Evolutionary conservation across 345 rosid genomes (phyloP).

Genomic region (Eucalyptus sideroxylon): DNA sequence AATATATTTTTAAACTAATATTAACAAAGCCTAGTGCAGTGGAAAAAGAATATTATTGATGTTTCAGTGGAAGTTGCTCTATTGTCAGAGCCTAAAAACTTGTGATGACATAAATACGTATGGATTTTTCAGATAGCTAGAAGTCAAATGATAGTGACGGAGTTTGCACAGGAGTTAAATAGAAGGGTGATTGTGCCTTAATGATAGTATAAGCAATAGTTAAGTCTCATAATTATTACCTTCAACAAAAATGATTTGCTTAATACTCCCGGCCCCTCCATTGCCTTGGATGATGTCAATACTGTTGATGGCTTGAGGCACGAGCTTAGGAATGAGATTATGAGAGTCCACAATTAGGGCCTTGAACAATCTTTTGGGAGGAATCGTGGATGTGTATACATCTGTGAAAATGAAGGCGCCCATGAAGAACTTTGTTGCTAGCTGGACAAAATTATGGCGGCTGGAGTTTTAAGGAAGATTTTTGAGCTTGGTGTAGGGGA

Average conservation of each 20-base stretch:
- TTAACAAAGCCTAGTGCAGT: not conserved
- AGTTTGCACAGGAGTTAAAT: not conserved
- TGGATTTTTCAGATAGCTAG: not conserved
- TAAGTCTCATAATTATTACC: not conserved
- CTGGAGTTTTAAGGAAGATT: too few relatives aligned
- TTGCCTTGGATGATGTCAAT: slow-evolving; percentile 11
- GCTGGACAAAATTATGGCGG: too few relatives aligned
- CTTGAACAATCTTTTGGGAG: too few relatives aligned
- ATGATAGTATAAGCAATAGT: not conserved
- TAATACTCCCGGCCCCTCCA: slow-evolving; percentile 25
- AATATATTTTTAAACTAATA: not conserved
- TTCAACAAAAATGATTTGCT: slow-evolving; percentile 4
- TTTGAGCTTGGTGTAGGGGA: too few relatives aligned
- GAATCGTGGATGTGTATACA: too few relatives aligned
- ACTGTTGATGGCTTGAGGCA: slow-evolving; percentile 15
- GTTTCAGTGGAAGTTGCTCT: not conserved
- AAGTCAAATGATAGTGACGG: not conserved
- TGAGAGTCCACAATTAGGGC: not conserved
- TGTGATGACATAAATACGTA: not conserved
- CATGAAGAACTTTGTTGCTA: too few relatives aligned
- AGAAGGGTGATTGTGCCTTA: not conserved
- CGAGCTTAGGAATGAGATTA: slow-evolving; percentile 8
- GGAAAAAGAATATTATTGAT: not conserved
- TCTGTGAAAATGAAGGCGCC: too few relatives aligned
- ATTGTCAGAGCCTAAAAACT: not conserved